These are phyloP conservation scores for Schizothecium vesticola DNA, from an alignment of 495 filamentous ascomycete species.

Conservation along the genomic window DNA sequence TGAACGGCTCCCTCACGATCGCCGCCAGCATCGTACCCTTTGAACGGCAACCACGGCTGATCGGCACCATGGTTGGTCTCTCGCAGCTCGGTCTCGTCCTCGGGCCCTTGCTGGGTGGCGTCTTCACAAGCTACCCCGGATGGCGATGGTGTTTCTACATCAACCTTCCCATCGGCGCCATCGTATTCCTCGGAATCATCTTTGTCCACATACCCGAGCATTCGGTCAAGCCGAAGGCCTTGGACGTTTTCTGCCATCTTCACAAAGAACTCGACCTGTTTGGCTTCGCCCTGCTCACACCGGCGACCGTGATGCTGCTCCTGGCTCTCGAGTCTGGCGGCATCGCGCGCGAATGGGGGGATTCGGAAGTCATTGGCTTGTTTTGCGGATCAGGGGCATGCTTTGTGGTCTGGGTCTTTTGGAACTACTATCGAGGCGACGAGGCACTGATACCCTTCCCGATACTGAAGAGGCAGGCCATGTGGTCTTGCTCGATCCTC, in stretches of 20 bases:
- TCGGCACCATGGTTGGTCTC: constrained; percentile 37
- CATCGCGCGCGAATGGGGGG: constrained; percentile 55
- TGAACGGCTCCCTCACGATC: constrained; percentile 37
- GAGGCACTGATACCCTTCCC: constrained; percentile 63
- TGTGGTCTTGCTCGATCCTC: constrained; percentile 47
- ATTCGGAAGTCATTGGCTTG: constrained; percentile 57
- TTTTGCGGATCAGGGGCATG: constrained; percentile 58
- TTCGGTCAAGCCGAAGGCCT: constrained; percentile 35
- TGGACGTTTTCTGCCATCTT: constrained; percentile 31
- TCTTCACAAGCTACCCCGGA: constrained; percentile 40
- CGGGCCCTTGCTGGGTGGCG: constrained; percentile 58
- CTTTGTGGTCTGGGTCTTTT: constrained; percentile 49
- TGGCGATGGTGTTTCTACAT: constrained; percentile 70
- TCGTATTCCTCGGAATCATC: constrained; percentile 53
- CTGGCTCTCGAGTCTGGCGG: constrained; percentile 80
- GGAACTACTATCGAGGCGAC: constrained; percentile 58
- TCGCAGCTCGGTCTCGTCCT: constrained; percentile 65
- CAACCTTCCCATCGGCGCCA: constrained; percentile 61
- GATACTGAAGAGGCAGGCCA: constrained; percentile 58
- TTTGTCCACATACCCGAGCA: constrained; percentile 44
- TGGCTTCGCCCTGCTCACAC: constrained; percentile 60
- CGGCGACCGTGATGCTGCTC: constrained; percentile 61
- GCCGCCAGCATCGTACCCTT: constrained; percentile 30
- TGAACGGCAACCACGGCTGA: constrained; percentile 32
- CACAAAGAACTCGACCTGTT: constrained; percentile 59